Percentiles rank a stretch among this genome's conserved stretches.
These are phyloP conservation scores for Chlorencoelia australis DNA, from an alignment of 2,329 filamentous ascomycete species.

Conservation along the genomic window DNA sequence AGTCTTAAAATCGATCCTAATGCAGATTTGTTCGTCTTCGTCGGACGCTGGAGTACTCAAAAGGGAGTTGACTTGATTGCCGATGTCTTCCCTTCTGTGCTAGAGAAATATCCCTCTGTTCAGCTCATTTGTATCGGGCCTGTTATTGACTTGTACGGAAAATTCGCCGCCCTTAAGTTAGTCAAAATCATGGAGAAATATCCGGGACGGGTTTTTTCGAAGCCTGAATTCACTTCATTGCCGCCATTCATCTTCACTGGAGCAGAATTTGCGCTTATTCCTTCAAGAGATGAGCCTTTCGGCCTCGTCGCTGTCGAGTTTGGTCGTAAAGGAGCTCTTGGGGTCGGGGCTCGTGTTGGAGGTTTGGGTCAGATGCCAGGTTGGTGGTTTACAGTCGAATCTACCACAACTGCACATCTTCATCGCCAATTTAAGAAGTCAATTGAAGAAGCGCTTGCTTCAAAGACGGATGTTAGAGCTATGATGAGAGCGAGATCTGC, in stretches of 20 bases:
- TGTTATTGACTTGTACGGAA: conserved; percentile 59
- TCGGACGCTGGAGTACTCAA: conserved; percentile 59
- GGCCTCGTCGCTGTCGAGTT: conserved; percentile 60
- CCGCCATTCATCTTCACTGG: conserved; percentile 57
- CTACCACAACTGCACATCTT: conserved; percentile 50
- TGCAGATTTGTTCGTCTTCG: conserved; percentile 57
- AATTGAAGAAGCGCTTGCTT: conserved; percentile 48
- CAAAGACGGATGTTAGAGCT: conserved; percentile 43
- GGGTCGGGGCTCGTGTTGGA: conserved; percentile 54
- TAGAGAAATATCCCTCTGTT: conserved; percentile 47
- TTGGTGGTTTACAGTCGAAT: conserved; percentile 63
- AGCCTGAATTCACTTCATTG: conserved; percentile 54
- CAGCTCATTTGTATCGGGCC: conserved; percentile 55
- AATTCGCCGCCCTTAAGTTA: conserved; percentile 55
- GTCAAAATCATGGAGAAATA: conserved; percentile 54
- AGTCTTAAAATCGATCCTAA: conserved; percentile 49
- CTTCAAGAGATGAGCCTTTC: conserved; percentile 58
- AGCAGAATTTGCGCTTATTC: conserved; percentile 59
- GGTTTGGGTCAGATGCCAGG: conserved; percentile 55
- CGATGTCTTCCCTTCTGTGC: conserved; percentile 53
- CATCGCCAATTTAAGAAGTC: conserved; percentile 54
- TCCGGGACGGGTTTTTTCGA: conserved; percentile 53
- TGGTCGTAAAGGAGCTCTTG: conserved; percentile 55
- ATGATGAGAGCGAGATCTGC: conserved; percentile 55
- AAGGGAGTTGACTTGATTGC: conserved; percentile 60